Percentiles rank a stretch among this genome's conserved stretches.
These are phyloP conservation scores for Annulohypoxylon maeteangense DNA, from an alignment of 495 filamentous ascomycete genomes.

Conservation along the genomic window DNA sequence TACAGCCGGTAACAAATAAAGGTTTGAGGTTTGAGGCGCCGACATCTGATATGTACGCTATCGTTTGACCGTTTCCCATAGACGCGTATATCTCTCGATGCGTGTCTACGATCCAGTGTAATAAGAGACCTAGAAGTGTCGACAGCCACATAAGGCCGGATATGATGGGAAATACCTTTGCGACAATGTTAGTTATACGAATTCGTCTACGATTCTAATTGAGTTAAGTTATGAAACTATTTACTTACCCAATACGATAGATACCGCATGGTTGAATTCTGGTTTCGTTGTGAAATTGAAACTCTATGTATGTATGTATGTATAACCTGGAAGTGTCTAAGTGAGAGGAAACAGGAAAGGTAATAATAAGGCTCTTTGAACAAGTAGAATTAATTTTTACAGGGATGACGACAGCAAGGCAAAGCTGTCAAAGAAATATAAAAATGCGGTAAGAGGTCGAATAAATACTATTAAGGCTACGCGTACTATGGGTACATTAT, in stretches of 20 bases:
- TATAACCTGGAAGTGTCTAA: constrained; percentile 13
- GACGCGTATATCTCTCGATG: constrained; percentile 70
- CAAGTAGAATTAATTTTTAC: constrained; percentile 10
- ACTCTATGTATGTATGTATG: constrained; percentile 1
- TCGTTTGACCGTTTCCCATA: constrained; percentile 71
- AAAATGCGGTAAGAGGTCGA: constrained; percentile 13
- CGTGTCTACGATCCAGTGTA: constrained; percentile 70
- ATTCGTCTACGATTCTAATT: constrained; percentile 16
- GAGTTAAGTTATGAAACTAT: not conserved
- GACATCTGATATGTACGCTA: constrained; percentile 91
- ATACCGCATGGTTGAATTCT: constrained; percentile 69
- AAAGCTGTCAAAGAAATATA: constrained; percentile 4
- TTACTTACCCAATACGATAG: constrained; percentile 66
- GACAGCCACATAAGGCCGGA: constrained; percentile 84
- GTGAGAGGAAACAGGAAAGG: not conserved
- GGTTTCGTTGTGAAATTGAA: not conserved
- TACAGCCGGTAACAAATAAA: constrained; percentile 84
- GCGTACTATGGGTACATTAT: constrained; percentile 9
- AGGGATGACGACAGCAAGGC: not conserved
- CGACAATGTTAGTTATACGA: constrained; percentile 13
- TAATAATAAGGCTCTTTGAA: not conserved
- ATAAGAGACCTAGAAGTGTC: constrained; percentile 62
- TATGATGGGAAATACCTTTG: constrained; percentile 79
- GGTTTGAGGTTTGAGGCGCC: constrained; percentile 77
- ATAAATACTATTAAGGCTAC: constrained; percentile 3